Percentiles rank a stretch among this genome's conserved stretches.
Conservation (phyloP, 2,329 filamentous ascomycete species). For the Pestalotiopsis sp. region DNA sequence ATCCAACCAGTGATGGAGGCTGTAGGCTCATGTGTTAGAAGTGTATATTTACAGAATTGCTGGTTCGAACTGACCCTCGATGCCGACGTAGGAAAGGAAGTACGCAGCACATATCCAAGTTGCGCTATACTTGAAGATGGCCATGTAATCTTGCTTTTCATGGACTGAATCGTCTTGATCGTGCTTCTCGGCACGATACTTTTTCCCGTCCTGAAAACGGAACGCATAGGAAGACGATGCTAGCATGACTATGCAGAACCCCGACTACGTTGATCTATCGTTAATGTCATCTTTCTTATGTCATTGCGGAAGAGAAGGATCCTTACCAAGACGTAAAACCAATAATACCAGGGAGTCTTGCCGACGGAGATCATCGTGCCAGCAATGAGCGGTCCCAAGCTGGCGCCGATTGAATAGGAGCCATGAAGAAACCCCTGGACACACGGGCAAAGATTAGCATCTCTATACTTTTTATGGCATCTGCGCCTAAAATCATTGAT, state of each 20-base stretch:
- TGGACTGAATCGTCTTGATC: not conserved
- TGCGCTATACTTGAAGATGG: conserved; percentile 31
- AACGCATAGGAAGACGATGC: conserved; percentile 34
- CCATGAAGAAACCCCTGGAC: conserved; percentile 39
- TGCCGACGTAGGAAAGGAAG: conserved; percentile 44
- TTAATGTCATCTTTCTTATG: too few relatives aligned
- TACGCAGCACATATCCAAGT: conserved; percentile 42
- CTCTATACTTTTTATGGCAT: not conserved
- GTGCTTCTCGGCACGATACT: conserved; percentile 28
- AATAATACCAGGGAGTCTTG: conserved; percentile 34
- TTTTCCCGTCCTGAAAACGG: conserved; percentile 31
- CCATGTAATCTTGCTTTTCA: conserved; percentile 12
- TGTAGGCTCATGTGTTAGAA: not conserved
- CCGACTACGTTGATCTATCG: conserved; percentile 13
- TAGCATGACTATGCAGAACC: conserved; percentile 23
- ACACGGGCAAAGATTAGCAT: not conserved
- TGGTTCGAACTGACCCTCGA: conserved; percentile 28
- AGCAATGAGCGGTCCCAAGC: conserved; percentile 35
- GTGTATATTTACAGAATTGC: too few relatives aligned
- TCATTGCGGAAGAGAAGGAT: too few relatives aligned
- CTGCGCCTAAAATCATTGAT: too few relatives aligned
- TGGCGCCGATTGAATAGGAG: conserved; percentile 37
- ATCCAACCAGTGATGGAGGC: conserved; percentile 45
- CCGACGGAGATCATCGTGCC: conserved; percentile 28
- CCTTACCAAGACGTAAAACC: conserved; percentile 39